phyloP scores from a whole-genome alignment of 305 asterid species.

The Lippia alba region DNA sequence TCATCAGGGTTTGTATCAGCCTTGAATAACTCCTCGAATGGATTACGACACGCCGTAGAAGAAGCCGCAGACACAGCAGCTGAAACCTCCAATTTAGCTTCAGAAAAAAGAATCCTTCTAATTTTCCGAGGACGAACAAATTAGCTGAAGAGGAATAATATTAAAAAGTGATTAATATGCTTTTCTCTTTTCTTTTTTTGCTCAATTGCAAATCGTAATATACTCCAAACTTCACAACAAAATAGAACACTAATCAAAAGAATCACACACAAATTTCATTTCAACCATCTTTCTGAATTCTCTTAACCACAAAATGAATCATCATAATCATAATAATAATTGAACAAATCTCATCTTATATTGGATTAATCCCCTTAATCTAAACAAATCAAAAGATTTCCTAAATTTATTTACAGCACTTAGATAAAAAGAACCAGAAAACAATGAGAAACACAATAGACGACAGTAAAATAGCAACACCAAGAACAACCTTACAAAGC shows the following conservation, averaged over 20 bases:
- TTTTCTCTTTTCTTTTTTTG: background rate
- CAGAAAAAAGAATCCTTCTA: no score
- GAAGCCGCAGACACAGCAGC: no score
- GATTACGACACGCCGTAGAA: no score
- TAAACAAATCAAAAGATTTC: slow-evolving; percentile 36
- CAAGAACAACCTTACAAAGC: slow-evolving; percentile 89
- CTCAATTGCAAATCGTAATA: slow-evolving; percentile 8
- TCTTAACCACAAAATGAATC: slow-evolving; percentile 25
- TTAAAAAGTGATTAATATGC: background rate
- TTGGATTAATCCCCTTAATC: slow-evolving; percentile 33
- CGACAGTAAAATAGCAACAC: slow-evolving; percentile 85
- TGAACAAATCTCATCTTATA: slow-evolving; percentile 36
- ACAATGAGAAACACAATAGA: slow-evolving; percentile 80
- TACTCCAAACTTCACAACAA: background rate
- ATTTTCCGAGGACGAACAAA: no score
- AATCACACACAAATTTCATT: slow-evolving; percentile 21
- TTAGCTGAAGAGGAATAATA: slow-evolving; percentile 28
- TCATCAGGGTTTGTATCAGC: no score
- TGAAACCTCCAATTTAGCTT: no score
- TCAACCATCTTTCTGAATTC: slow-evolving; percentile 19
- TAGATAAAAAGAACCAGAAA: slow-evolving; percentile 75
- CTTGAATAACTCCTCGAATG: no score
- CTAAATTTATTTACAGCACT: slow-evolving; percentile 72
- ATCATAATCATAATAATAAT: slow-evolving; percentile 32
- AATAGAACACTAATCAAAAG: slow-evolving; percentile 20